Conservation (phyloP, 495 filamentous ascomycete species). For the Talaromyces wortmannii region DNA sequence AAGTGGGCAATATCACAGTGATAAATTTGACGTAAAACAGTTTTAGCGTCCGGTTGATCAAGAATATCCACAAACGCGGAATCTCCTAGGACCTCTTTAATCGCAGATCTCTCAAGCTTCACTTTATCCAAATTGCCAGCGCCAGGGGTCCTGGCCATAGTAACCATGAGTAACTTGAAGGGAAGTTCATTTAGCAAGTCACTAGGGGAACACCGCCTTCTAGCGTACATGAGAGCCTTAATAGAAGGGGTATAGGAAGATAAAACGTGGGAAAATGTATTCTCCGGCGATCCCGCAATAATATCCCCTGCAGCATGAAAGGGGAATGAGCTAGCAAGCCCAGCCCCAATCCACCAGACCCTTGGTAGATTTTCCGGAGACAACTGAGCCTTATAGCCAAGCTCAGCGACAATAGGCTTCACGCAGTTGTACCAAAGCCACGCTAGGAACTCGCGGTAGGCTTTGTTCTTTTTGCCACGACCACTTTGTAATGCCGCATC, state of each 20-base stretch:
- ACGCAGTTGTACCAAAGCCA: slow-evolving; percentile 12
- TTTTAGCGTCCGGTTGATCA: slow-evolving; percentile 4
- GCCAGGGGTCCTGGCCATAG: slow-evolving; percentile 14
- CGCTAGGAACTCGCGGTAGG: slow-evolving; percentile 6
- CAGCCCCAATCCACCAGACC: slow-evolving; percentile 21
- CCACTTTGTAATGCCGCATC: too few relatives aligned
- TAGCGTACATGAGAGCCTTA: slow-evolving; percentile 12
- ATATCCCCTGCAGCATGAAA: slow-evolving; percentile 14
- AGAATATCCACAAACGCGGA: neutral
- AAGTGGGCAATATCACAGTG: slow-evolving; percentile 18
- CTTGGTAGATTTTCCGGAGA: slow-evolving; percentile 4
- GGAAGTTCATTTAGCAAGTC: neutral
- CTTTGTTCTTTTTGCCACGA: too few relatives aligned
- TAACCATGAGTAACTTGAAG: slow-evolving; percentile 8
- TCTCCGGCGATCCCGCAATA: slow-evolving; percentile 2
- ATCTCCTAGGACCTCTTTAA: neutral
- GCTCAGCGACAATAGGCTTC: slow-evolving; percentile 6
- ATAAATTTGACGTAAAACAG: slow-evolving; percentile 7
- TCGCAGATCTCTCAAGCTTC: neutral
- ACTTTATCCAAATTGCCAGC: neutral
- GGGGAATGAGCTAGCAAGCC: slow-evolving; percentile 10
- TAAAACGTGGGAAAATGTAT: slow-evolving; percentile 12
- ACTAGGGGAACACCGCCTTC: neutral
- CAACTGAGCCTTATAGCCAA: neutral
- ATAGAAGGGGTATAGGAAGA: slow-evolving; percentile 24